These are phyloP conservation scores for Termitomyces sp. DNA, from an alignment of 768 basidiomycete genomes.

Conservation along the genomic window DNA sequence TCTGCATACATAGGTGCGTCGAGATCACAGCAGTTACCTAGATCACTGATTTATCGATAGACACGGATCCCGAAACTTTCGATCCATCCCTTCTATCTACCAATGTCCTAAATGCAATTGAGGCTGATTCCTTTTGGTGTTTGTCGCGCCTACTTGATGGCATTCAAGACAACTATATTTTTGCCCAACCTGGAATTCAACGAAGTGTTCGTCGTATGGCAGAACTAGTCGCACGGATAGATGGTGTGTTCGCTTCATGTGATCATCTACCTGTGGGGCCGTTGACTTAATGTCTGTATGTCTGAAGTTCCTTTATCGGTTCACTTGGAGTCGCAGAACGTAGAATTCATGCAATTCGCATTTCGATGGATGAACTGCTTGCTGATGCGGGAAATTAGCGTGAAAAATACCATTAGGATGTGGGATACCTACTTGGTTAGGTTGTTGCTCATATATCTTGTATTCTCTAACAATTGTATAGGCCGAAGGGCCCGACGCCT, in stretches of 20 bases:
- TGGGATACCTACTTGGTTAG: conserved; percentile 98
- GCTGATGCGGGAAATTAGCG: conserved; percentile 96
- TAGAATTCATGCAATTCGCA: conserved; percentile 99
- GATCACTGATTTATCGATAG: conserved; percentile 33
- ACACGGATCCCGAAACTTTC: conserved; percentile 85
- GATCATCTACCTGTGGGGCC: background rate
- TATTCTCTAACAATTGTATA: conserved; percentile 23
- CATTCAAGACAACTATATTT: conserved; percentile 98
- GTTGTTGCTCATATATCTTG: conserved; percentile 1
- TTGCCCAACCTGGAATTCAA: conserved; percentile 94
- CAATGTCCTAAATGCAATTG: conserved; percentile 73
- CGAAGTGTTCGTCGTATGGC: conserved; percentile 91
- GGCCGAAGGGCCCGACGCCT: conserved; percentile 97
- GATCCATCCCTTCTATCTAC: conserved; percentile 73
- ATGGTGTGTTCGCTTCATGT: conserved; percentile 42
- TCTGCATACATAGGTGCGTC: conserved; percentile 85
- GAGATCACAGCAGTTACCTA: background rate
- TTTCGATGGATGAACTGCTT: conserved; percentile 99
- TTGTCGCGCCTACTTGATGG: conserved; percentile 91
- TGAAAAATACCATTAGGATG: conserved; percentile 96
- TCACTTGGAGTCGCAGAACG: conserved; percentile 85
- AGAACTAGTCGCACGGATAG: conserved; percentile 85
- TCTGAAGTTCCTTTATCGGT: conserved; percentile 71
- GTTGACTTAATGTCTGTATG: background rate
- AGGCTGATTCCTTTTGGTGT: conserved; percentile 99